Evolutionary conservation across 768 basidiomycete species (phyloP).

Genomic region (Rhizopogon salebrosus): DNA sequence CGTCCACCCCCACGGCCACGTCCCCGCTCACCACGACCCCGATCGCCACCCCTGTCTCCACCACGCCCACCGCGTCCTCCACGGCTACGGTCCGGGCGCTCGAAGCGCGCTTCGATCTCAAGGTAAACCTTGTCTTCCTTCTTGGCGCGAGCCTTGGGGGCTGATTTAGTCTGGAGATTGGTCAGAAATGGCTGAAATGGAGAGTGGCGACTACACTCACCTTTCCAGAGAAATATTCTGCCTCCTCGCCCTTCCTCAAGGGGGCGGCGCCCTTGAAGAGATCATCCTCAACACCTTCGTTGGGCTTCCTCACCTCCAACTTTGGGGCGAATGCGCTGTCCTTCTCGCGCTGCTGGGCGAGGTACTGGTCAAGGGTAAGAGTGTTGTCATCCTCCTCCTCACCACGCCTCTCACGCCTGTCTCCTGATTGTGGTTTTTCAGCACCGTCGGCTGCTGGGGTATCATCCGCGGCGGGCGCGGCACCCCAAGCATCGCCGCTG

Average conservation of each 20-base stretch:
- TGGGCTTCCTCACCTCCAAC: conserved; percentile 72
- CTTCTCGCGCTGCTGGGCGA: conserved; percentile 73
- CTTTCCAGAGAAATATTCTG: conserved; percentile 87
- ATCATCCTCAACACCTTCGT: conserved; percentile 68
- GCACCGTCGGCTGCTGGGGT: conserved; percentile 29
- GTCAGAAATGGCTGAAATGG: neutral
- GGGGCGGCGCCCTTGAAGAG: conserved; percentile 70
- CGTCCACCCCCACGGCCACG: conserved; percentile 33
- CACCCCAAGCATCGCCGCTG: conserved; percentile 34
- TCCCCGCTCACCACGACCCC: conserved; percentile 34
- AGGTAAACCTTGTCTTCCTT: conserved; percentile 90
- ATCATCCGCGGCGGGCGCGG: conserved; percentile 23
- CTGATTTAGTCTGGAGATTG: conserved; percentile 48
- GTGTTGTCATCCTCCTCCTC: conserved; percentile 93
- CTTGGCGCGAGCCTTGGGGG: conserved; percentile 65
- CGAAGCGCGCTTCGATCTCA: conserved; percentile 88
- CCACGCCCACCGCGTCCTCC: conserved; percentile 48
- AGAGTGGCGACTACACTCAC: conserved; percentile 35
- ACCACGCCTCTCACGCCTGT: conserved; percentile 33
- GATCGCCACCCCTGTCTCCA: conserved; percentile 43
- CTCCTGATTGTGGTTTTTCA: conserved; percentile 31
- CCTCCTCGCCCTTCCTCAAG: conserved; percentile 59
- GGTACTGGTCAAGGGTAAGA: conserved; percentile 89
- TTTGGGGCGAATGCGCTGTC: conserved; percentile 58
- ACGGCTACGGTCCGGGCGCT: conserved; percentile 67